Percentiles rank a stretch among this genome's conserved stretches.
phyloP scores from a whole-genome alignment of 2,329 filamentous ascomycete genomes.

The Diplodia scrobiculata region DNA sequence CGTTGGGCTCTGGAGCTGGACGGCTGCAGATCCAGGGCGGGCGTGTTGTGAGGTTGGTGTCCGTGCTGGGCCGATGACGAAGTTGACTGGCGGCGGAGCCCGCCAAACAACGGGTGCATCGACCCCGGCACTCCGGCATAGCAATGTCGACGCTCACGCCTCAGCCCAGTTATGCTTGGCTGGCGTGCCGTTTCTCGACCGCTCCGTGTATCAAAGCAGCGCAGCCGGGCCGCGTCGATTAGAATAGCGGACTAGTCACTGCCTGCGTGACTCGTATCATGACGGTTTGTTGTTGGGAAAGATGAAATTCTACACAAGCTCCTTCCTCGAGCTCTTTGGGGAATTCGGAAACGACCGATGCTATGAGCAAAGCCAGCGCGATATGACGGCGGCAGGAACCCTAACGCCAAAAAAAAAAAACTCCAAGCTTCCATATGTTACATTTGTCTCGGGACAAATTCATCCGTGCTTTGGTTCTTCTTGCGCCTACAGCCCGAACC shows the following conservation, averaged over 20 bases:
- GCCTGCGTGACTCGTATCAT: neutral
- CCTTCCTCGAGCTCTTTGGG: neutral
- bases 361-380: constrained; percentile 16
- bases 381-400: constrained; percentile 10
- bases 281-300: neutral
- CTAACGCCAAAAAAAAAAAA: constrained; percentile 13
- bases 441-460: constrained; percentile 12
- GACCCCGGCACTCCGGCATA: constrained; percentile 1
- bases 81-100: constrained; percentile 1
- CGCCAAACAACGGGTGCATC: constrained; percentile 1
- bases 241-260: constrained; percentile 1
- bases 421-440: constrained; percentile 20
- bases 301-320: constrained; percentile 8
- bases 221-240: neutral
- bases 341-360: constrained; percentile 6
- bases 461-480: neutral
- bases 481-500: constrained; percentile 58
- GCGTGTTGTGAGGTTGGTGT: constrained; percentile 28
- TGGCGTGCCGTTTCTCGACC: neutral
- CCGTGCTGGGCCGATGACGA: constrained; percentile 28
- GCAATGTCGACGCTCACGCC: constrained; percentile 3
- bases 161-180: neutral
- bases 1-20: constrained; percentile 25
- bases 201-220: neutral
- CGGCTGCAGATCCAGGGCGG: constrained; percentile 28